phyloP scores from a whole-genome alignment of 1,284 basidiomycete genomes.

The Pascua sp. region DNA sequence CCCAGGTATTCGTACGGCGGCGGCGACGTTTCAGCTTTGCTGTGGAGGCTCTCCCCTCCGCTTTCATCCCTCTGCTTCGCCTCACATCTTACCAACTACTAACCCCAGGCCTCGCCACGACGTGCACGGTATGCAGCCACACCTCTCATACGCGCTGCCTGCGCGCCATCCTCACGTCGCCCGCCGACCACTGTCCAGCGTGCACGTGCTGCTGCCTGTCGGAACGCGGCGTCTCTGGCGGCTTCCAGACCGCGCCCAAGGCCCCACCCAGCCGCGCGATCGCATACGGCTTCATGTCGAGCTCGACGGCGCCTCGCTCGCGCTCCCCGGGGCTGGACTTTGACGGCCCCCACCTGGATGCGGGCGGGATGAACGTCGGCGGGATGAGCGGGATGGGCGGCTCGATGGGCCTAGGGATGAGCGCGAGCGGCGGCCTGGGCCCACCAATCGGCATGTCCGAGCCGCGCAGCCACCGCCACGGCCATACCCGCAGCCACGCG shows the following conservation, averaged over 20 bases:
- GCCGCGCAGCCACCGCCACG: too few relatives aligned
- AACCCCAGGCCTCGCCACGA: conserved; percentile 62
- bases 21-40: too few relatives aligned
- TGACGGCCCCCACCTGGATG: neutral
- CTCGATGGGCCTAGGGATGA: neutral
- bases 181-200: conserved; percentile 30
- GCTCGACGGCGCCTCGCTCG: neutral
- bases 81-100: neutral
- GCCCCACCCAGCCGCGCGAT: conserved; percentile 1
- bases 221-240: conserved; percentile 21
- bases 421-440: neutral
- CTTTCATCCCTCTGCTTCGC: too few relatives aligned
- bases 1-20: too few relatives aligned
- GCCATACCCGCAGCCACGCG: too few relatives aligned
- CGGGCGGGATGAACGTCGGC: conserved; percentile 1
- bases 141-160: conserved; percentile 63
- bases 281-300: too few relatives aligned
- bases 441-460: neutral
- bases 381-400: neutral
- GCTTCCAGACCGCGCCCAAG: conserved; percentile 8
- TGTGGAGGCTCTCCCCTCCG: too few relatives aligned
- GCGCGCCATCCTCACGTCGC: conserved; percentile 6
- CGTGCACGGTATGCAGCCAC: conserved; percentile 64
- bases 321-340: neutral
- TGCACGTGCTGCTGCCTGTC: conserved; percentile 35